Conservation (phyloP, 345 rosid genomes). For the Acer negundo region DNA sequence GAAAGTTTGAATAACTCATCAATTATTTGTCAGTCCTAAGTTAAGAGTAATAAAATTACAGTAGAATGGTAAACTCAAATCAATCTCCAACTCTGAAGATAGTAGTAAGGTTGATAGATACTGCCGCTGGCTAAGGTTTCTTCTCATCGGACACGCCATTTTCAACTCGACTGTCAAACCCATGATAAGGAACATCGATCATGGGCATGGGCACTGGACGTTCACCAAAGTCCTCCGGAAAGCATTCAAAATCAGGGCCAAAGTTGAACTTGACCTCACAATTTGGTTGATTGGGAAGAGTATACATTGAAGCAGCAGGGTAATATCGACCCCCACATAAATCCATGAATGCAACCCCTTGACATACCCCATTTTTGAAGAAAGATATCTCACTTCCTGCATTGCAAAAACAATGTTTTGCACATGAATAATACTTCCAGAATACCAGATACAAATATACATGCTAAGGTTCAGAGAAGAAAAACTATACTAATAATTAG, state of each 20-base stretch:
- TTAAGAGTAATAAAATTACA: constrained; percentile 20
- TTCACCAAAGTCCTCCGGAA: constrained; percentile 69
- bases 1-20: constrained; percentile 24
- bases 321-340: constrained; percentile 80
- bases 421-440: constrained; percentile 10
- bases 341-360: constrained; percentile 92
- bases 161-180: constrained; percentile 57
- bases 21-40: constrained; percentile 34
- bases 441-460: constrained; percentile 17
- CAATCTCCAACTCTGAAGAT: constrained; percentile 19
- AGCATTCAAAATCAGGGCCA: constrained; percentile 80
- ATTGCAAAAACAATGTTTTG: constrained; percentile 18
- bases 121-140: constrained; percentile 49
- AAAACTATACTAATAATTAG: not conserved
- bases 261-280: constrained; percentile 89
- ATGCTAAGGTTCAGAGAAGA: not conserved
- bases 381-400: constrained; percentile 97
- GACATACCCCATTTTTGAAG: constrained; percentile 85
- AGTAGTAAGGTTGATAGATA: constrained; percentile 3
- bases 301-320: constrained; percentile 99
- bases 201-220: constrained; percentile 72
- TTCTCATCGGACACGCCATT: constrained; percentile 61
- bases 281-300: constrained; percentile 88
- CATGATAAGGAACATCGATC: constrained; percentile 79
- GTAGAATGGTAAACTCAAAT: constrained; percentile 26